Base-by-base conservation (phyloP, 2,329 filamentous ascomycete species). In the Neonectria coccinea region DNA sequence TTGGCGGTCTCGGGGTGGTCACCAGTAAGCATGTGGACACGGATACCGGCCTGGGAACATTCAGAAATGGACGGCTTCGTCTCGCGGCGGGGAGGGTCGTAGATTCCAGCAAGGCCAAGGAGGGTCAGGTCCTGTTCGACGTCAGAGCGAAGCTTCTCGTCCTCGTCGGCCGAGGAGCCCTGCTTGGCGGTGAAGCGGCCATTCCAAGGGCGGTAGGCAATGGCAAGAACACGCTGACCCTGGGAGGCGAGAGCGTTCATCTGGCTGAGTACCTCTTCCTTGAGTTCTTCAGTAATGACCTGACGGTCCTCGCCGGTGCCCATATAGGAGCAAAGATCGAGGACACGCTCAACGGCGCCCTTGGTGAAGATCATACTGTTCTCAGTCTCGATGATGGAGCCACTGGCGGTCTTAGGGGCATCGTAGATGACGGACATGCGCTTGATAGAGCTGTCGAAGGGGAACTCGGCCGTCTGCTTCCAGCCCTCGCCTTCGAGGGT, bases 1-100 rank as follows among this genome's bases (percentile, higher is more conserved):
- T 87, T 87, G 29, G 92, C 92, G 1, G 92, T 96, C 60, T 91
- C 89, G 1, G 90, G 90, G 74, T 95, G 92, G 72, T 96, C 92
- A 62, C 92, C 92, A 22, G 92, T 96, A 33, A 95, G 85, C 92
- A 95, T 94, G 79, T 94, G 91, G 7, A 94, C 92, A 67, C 86
- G 86, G 76, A 94, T 93, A 54, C 92, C 92, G 27, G 92, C 92
- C 50, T 85, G 85, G 59, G 91, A 87, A 73, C 91, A 93, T 73
- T 91, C 86, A 22, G 83, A 83, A 62, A 94, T 92, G 7, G 92
- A 89, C 1, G 84, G 85, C 22, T 90, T 91, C 0, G 93, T 94
- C 79, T 97, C 93, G 2, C 89, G 87, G 2, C 93, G 92, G 59
- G 93, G 93, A 4, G 93, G 93, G 70, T 97, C 93, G 75, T 96